Base-by-base conservation (phyloP, 352 stramenopile genomes). In the Phytopythium ostracodes region DNA sequence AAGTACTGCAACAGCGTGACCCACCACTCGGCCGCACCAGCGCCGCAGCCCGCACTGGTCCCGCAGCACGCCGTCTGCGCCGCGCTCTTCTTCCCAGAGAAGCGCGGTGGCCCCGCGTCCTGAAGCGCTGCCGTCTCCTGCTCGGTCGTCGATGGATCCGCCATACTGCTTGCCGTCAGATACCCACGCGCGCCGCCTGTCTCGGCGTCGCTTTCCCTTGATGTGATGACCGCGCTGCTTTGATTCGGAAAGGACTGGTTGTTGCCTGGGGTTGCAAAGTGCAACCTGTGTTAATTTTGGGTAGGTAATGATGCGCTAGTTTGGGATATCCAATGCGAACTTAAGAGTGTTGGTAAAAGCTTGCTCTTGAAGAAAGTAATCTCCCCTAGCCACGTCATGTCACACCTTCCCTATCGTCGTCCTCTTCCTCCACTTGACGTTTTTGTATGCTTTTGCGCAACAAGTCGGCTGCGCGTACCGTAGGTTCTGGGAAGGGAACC, bases 81-180 rank as follows among this genome's bases (percentile, higher is more conserved):
- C 11, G 2, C 59, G 22, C n/a, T 38, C 22, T 67, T 70, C 52
- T 81, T 74, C 15, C 84, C 84, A 0, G 84, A 92, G 60, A 92
- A 92, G 50, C 79, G 81, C 46, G 68, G 69, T 17, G 81, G 84
- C 24, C 63, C 64, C 0, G 58, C 42, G 27, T n/a, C 20, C 31
- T 25, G 20, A 6, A 17, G 51, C 17, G 18, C 31, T 20, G 20
- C 33, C 4, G 33, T 0, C 1, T 20, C 31, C 17, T 6, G 22
- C 47, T 20, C 6, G 42, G 18, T 25, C 42, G 25, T 24, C 24
- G 47, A 35, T 36, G 51, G 51, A 40, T 57, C 51, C 31, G 51
- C 51, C 51, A 57, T 57, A 9, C 7, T 52, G 47, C 42, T 47
- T 47, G 42, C 4, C 42, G 17, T 25, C 42, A 8, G 29, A 33